Base-by-base conservation (phyloP, 495 filamentous ascomycete genomes). In the Baudoinia panamericana region DNA sequence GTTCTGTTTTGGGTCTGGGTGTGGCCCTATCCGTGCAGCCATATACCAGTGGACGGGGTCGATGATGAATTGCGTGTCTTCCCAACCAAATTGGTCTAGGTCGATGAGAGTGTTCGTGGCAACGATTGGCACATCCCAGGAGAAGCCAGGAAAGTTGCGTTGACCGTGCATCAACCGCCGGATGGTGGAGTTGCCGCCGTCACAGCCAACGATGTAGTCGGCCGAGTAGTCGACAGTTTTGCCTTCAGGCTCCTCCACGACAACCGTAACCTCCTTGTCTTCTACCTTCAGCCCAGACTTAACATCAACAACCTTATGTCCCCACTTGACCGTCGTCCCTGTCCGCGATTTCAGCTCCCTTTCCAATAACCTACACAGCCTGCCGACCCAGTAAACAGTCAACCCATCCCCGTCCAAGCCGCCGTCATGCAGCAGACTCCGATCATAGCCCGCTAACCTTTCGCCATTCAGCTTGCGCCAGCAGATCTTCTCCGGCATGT, bases 11-110 rank as follows among this genome's bases (percentile, higher is more conserved):
- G 40, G 40, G 12, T 43, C 40, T 6, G 24, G 7, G 18, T 43
- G 36, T 9, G 35, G 30, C 3, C 30, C 32, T 2, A 44, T 47
- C 3, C 37, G 32, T 2, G 31, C 48, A 18, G 48, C 43, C 38
- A 56, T 43, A 21, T 16, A 51, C 36, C 48, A 56, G 39, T 56
- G 43, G 12, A 50, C 36, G 9, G 33, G 20, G 25, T 56, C 48
- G 28, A 53, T 37, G 22, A 55, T 29, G 29, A 46, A 37, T 18
- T 45, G 45, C 8, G 34, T 36, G 27, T 52, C 43, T 23, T 40
- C 27, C 27, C 30, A 48, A 25, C 46, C 46, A 21, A 51, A 41
- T 15, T 39, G 33, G 17, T 44, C 45, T n/a, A 55, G 54, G 15
- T 43, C 40, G 23, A 43, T 43, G 12, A 24, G 20, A 5, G 30